Conservation (phyloP, 2,329 filamentous ascomycete species). For the Arthroderma sp. region DNA sequence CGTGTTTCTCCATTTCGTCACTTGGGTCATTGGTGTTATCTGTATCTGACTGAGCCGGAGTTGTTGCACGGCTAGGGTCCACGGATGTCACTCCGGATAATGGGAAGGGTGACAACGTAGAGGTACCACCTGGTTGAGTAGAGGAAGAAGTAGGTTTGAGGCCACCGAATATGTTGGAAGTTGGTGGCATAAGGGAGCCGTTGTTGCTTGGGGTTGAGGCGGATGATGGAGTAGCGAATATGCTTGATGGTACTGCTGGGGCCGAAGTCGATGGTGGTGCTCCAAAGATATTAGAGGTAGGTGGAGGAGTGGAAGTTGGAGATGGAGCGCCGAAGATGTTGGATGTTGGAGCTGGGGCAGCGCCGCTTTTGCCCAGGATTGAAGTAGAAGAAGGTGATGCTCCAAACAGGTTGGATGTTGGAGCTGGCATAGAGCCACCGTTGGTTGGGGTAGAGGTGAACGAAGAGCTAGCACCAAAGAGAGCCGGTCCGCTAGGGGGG, state of each 20-base stretch:
- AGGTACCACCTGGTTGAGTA: neutral
- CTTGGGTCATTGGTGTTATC: slow-evolving; percentile 31
- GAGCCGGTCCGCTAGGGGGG: neutral
- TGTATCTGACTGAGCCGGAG: slow-evolving; percentile 31
- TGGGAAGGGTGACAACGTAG: slow-evolving; percentile 6
- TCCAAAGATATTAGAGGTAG: neutral
- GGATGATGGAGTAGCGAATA: neutral
- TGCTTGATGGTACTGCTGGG: neutral
- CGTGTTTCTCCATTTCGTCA: slow-evolving; percentile 47
- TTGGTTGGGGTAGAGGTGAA: slow-evolving; percentile 1
- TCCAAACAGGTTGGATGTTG: slow-evolving; percentile 7
- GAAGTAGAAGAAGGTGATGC: neutral
- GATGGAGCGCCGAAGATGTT: slow-evolving; percentile 1
- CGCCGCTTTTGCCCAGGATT: neutral
- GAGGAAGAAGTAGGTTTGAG: neutral
- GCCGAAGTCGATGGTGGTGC: neutral
- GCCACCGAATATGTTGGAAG: slow-evolving; percentile 8
- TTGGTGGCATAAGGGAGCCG: neutral
- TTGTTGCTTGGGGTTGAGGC: neutral
- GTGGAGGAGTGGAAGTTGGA: slow-evolving; percentile 5
- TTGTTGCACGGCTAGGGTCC: slow-evolving; percentile 34
- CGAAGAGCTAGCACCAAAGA: neutral
- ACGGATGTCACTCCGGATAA: slow-evolving; percentile 26
- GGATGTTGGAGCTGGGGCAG: neutral
- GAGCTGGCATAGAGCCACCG: neutral